Base-by-base conservation (phyloP, 352 stramenopile genomes). In the Globisporangium iwayamae region DNA sequence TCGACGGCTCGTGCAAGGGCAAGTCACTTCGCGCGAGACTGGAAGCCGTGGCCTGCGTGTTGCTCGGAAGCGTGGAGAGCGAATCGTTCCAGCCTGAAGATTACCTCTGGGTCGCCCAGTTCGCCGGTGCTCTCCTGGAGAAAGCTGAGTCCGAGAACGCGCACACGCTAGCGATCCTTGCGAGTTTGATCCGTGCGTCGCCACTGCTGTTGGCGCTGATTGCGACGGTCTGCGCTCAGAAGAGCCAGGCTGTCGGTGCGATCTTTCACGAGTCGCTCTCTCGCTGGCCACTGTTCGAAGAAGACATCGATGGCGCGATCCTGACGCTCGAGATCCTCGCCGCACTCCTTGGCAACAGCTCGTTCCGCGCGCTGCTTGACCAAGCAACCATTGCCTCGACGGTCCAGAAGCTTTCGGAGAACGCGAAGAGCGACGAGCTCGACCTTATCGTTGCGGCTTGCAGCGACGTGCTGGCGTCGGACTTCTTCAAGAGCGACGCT, bases 221-320 rank as follows among this genome's bases (percentile, higher is more conserved):
- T n/a, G 75, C 64, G 9, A 68, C 62, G 4, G 74, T 75, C 57
- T 85, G 75, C 34, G 68, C 81, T 32, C 46, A 67, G 0, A 67
- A 85, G 39, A 67, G 68, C 1, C 68, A 76, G 11, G 69, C 66
- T 1, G 62, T 90, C 20, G 76, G 67, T 2, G 68, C 78, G 32
- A 76, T 73, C 14, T 66, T 87, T 22, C 75, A 81, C 46, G 69
- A 81, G 30, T 71, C 73, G 45, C 68, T 90, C 14, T 62, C 73
- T 52, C 70, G 71, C 34, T 90, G 80, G 80, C 80, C 80, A 4
- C 58, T 90, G 25, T 90, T 83, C 57, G 80, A 90, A 63, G 80
- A 90, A 34, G 80, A 90, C 56, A 60, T 85, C 2, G 80, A 90
- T 47, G 62, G 76, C n/a, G 73, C 85, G 5, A 60, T 86, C 43